These are phyloP conservation scores for Backusella circina DNA, from an alignment of 192 early-diverging fungal species.

Conservation along the genomic window DNA sequence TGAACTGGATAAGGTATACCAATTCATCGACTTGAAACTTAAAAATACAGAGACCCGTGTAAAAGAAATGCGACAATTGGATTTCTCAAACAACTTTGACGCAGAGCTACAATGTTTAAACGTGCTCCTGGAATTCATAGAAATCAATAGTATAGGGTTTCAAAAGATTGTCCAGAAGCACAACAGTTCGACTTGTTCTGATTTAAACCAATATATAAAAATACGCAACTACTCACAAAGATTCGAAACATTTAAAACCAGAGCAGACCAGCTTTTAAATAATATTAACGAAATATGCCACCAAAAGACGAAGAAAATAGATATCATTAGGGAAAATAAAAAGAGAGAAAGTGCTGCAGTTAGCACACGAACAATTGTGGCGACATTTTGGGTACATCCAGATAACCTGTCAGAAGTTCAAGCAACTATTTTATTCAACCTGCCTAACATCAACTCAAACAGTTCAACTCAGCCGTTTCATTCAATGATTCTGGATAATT, in stretches of 20 bases:
- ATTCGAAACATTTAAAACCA: neutral
- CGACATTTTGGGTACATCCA: slow-evolving; percentile 85
- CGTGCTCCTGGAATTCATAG: slow-evolving; percentile 68
- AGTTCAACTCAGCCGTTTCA: neutral
- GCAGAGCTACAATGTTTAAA: slow-evolving; percentile 42
- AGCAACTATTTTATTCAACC: slow-evolving; percentile 76
- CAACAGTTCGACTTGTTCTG: slow-evolving; percentile 79
- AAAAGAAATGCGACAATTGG: neutral
- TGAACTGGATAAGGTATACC: slow-evolving; percentile 5
- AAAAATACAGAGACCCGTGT: neutral
- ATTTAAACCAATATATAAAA: slow-evolving; percentile 65
- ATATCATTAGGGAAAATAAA: neutral
- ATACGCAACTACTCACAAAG: slow-evolving; percentile 28
- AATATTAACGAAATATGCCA: neutral
- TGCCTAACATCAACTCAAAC: slow-evolving; percentile 74
- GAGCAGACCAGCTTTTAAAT: neutral
- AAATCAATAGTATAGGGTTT: slow-evolving; percentile 76
- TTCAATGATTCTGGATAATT: neutral
- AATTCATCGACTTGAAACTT: neutral
- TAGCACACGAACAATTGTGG: neutral
- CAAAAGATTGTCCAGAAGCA: slow-evolving; percentile 97
- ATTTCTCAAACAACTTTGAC: neutral
- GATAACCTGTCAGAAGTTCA: slow-evolving; percentile 90
- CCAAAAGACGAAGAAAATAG: neutral
- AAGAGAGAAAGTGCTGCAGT: neutral